Evolutionary conservation across 306 rosid species (phyloP).

Genomic region (Castanea crenata): DNA sequence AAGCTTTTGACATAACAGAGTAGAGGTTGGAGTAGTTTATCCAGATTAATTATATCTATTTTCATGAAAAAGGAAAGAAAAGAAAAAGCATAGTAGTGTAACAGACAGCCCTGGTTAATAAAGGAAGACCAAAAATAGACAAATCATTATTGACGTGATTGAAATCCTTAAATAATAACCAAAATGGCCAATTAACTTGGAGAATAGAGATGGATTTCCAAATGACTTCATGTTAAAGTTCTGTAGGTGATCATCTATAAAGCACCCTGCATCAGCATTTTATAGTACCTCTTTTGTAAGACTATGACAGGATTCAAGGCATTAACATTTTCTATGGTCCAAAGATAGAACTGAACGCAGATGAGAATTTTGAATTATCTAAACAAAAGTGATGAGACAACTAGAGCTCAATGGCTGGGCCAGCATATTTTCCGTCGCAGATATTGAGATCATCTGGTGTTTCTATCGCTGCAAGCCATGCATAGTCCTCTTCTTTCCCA

Average conservation of each 20-base stretch:
- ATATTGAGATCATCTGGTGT: conserved; percentile 67
- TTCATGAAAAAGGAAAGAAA: neutral
- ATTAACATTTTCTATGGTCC: neutral
- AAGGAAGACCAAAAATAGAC: neutral
- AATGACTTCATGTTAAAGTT: neutral
- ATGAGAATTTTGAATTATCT: neutral
- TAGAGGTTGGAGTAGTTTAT: no score
- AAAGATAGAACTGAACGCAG: neutral
- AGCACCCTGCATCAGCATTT: neutral
- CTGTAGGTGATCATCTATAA: neutral
- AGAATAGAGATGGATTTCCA: neutral
- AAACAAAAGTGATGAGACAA: neutral
- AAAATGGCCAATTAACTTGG: neutral
- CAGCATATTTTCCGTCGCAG: conserved; percentile 69
- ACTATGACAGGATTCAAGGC: neutral
- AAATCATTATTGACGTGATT: neutral
- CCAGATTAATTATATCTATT: neutral
- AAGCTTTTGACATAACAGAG: neutral
- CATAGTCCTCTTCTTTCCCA: conserved; percentile 69
- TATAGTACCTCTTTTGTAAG: neutral
- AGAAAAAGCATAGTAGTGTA: neutral
- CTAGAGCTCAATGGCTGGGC: conserved; percentile 67
- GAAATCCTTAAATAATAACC: neutral
- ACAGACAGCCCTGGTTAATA: neutral
- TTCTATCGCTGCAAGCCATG: conserved; percentile 80